Evolutionary conservation across 495 filamentous ascomycete genomes (phyloP).

Genomic region (Aspergillus ellipticus): DNA sequence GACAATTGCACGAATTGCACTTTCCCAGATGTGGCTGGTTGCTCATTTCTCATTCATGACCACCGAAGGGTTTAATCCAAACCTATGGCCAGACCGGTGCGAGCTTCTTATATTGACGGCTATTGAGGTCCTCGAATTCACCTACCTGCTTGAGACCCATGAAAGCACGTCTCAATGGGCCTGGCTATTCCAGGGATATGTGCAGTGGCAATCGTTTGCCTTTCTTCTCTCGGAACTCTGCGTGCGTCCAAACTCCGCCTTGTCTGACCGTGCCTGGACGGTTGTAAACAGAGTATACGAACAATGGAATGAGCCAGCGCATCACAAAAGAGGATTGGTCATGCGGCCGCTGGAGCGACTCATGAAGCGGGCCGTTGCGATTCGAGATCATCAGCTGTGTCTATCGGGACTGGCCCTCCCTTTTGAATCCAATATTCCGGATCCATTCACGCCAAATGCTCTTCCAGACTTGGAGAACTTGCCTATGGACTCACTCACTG

Average conservation of each 20-base stretch:
- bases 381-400: no score
- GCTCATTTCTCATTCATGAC: slow-evolving; percentile 37
- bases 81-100: slow-evolving; percentile 42
- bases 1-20: slow-evolving; percentile 58
- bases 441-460: no score
- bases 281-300: slow-evolving; percentile 37
- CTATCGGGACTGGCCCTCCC: no score
- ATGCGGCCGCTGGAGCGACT: not conserved
- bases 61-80: slow-evolving; percentile 20
- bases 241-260: slow-evolving; percentile 51
- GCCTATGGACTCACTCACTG: no score
- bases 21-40: slow-evolving; percentile 59
- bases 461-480: no score
- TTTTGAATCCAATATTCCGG: no score
- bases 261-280: slow-evolving; percentile 68
- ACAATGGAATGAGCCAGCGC: not conserved
- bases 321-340: not conserved
- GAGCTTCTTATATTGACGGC: slow-evolving; percentile 65
- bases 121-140: slow-evolving; percentile 69
- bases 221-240: slow-evolving; percentile 65
- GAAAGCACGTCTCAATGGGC: slow-evolving; percentile 58
- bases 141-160: slow-evolving; percentile 55
- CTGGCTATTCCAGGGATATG: slow-evolving; percentile 76
- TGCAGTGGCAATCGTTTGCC: slow-evolving; percentile 72
- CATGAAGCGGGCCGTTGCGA: not conserved